Evolutionary conservation across 2,329 filamentous ascomycete species (phyloP), one percentile per base, ranked within the genome.

Genomic region (Corinectria fuckeliana): DNA sequence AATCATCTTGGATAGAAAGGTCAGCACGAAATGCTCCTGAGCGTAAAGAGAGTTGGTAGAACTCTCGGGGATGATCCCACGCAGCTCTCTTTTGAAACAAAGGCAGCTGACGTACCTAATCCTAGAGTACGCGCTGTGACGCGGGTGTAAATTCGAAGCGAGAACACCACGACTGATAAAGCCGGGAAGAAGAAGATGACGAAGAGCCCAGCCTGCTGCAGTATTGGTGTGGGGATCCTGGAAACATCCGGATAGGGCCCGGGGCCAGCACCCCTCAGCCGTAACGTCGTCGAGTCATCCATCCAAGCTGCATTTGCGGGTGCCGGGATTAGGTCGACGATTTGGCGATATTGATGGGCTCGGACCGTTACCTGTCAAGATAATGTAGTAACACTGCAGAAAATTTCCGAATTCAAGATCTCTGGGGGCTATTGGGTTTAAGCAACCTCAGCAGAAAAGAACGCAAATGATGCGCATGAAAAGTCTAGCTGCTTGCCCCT

Each of bases 131-230:
- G 69, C 42, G 69, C 67, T 10, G 65, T 72, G 14, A 72, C 41
- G 9, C 74, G 68, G 16, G 67, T 69, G 13, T 71, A 74, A 9
- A 71, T 50, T 10, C 74, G 61, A 45, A 75, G 56, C 2, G 51
- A 45, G 10, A 71, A 67, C 2, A 70, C 45, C 1, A 75, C 41
- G 42, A 72, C 56, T 11, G 73, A 70, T 13, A 76, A 26, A 4
- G 57, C 54, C 1, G 75, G 74, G 14, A 76, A 74, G 44, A 75
- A 56, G 59, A 77, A 74, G 16, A 72, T 64, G 36, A 76, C 62
- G 38, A 70, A 69, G 4, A 76, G 53, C 1, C 68, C 74, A 9
- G 60, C 59, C 7, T 63, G 54, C 44, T 77, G 75, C 13, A 74
- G 69, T n/a, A 71, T 63, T 10, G 73, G 69, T 10, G 73, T 75